These are phyloP conservation scores for Oehlia diaphana DNA, from an alignment of 192 early-diverging fungal genomes.

Conservation along the genomic window DNA sequence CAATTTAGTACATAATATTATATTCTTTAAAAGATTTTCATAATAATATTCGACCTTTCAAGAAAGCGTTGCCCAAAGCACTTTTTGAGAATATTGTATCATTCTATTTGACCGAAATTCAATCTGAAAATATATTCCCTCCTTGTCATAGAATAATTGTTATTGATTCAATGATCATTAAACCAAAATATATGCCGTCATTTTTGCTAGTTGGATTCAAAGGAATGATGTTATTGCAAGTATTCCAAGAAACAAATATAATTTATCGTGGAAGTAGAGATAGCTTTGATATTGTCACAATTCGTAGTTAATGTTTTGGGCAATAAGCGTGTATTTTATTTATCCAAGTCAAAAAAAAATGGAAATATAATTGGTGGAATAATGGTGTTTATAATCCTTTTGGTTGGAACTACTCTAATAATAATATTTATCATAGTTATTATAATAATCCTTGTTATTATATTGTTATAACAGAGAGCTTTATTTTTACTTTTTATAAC, in stretches of 20 bases:
- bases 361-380: background rate
- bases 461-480: too few species aligned
- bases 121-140: too few species aligned
- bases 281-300: background rate
- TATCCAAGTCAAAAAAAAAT: background rate
- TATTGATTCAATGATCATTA: too few species aligned
- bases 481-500: too few species aligned
- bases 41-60: background rate
- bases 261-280: slow-evolving; percentile 8
- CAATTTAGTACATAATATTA: too few species aligned
- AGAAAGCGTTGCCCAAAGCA: background rate
- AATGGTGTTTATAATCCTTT: background rate
- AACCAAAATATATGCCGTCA: background rate
- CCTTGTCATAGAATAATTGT: too few species aligned
- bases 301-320: background rate
- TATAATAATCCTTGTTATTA: too few species aligned
- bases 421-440: too few species aligned
- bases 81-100: background rate
- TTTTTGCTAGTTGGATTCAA: background rate
- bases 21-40: background rate
- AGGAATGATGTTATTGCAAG: background rate
- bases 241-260: background rate
- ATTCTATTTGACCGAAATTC: background rate
- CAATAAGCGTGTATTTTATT: background rate
- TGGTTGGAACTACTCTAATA: too few species aligned